These are phyloP conservation scores for Ajuga chamaepitys DNA, from an alignment of 257 asterid genomes.

Conservation along the genomic window DNA sequence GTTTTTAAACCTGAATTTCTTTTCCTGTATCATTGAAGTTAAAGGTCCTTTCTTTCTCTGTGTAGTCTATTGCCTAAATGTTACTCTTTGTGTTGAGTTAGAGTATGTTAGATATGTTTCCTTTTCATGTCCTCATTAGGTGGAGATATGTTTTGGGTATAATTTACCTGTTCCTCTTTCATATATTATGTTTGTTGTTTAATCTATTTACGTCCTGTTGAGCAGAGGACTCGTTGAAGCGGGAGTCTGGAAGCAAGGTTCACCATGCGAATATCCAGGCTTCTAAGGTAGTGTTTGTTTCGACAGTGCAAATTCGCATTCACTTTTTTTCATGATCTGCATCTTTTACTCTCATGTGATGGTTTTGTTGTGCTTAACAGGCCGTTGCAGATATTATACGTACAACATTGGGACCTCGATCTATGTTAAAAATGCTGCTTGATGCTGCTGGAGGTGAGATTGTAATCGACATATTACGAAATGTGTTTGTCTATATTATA, in stretches of 20 bases:
- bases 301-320: background rate
- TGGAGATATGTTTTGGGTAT: background rate
- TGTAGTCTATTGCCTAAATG: background rate
- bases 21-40: background rate
- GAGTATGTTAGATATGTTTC: background rate
- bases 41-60: background rate
- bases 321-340: background rate
- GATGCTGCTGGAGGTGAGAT: conserved; percentile 73
- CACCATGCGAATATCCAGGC: conserved; percentile 92
- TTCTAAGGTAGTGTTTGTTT: conserved; percentile 56
- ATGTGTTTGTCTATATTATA: background rate
- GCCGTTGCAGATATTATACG: conserved; percentile 95
- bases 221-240: conserved; percentile 81
- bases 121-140: background rate
- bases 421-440: conserved; percentile 92
- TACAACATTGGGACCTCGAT: conserved; percentile 88
- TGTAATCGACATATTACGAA: conserved; percentile 9
- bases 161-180: background rate
- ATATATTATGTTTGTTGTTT: conserved; percentile 2
- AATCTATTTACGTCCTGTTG: conserved; percentile 7
- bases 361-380: conserved; percentile 28
- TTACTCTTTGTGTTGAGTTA: background rate
- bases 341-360: background rate
- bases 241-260: conserved; percentile 87
- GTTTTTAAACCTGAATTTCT: background rate